Conservation (phyloP, 2,329 filamentous ascomycete species). For the Colletotrichum sp. region DNA sequence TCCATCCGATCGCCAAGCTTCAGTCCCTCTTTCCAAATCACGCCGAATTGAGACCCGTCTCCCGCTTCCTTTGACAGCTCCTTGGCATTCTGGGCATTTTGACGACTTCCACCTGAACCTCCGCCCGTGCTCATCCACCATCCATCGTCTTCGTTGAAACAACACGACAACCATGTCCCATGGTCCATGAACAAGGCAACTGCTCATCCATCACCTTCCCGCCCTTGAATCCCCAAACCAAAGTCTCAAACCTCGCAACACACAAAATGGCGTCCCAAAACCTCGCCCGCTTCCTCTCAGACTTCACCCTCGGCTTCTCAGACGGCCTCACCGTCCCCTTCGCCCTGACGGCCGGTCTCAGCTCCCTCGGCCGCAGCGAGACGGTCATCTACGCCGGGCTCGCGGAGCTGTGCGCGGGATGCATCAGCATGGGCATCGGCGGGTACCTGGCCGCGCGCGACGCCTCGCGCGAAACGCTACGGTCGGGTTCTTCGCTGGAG, state of each 20-base stretch:
- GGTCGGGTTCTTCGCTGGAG: not conserved
- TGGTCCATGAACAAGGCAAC: not conserved
- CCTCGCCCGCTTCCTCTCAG: constrained; percentile 54
- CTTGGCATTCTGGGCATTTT: not conserved
- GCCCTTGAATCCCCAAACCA: not conserved
- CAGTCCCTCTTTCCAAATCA: not conserved
- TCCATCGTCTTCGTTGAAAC: not conserved
- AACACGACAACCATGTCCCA: not conserved
- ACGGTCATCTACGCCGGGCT: constrained; percentile 72
- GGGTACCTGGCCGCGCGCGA: constrained; percentile 68
- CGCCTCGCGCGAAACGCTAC: constrained; percentile 24
- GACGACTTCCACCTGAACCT: not conserved
- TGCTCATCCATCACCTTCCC: not conserved
- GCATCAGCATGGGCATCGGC: constrained; percentile 77
- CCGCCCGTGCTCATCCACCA: not conserved
- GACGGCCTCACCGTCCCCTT: constrained; percentile 80
- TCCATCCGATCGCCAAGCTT: not conserved
- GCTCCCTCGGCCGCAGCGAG: constrained; percentile 62
- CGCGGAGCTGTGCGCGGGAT: constrained; percentile 73
- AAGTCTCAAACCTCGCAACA: not conserved
- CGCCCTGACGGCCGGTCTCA: constrained; percentile 73
- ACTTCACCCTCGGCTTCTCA: constrained; percentile 75
- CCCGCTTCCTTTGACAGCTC: not conserved
- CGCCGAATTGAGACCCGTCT: not conserved
- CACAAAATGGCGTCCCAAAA: constrained; percentile 21